Conservation (phyloP, 768 basidiomycete species). For the Lactifluus echinatus region DNA sequence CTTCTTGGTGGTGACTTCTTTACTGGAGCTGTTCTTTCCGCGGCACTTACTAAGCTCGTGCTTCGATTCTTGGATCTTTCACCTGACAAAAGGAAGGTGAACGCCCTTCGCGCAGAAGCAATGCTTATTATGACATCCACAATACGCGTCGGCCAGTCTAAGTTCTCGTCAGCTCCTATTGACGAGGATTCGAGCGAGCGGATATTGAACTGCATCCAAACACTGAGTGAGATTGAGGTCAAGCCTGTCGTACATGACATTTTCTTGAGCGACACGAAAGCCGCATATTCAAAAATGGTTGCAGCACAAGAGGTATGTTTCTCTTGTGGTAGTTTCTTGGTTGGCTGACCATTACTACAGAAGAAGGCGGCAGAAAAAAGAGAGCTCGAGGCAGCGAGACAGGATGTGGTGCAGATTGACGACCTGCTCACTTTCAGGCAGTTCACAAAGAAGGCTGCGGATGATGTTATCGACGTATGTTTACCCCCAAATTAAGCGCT, state of each 20-base stretch:
- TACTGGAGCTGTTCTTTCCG: constrained; percentile 85
- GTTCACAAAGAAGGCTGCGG: constrained; percentile 85
- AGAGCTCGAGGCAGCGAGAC: constrained; percentile 64
- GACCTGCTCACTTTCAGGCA: constrained; percentile 89
- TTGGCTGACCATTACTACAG: constrained; percentile 30
- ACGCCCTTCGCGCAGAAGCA: constrained; percentile 81
- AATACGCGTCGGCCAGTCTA: constrained; percentile 95
- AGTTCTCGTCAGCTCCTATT: constrained; percentile 88
- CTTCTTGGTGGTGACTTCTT: constrained; percentile 96
- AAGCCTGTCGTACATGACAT: constrained; percentile 53
- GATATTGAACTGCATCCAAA: constrained; percentile 92
- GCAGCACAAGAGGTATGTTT: constrained; percentile 74
- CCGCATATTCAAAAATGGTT: constrained; percentile 94
- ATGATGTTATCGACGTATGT: constrained; percentile 65
- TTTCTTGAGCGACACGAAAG: constrained; percentile 81
- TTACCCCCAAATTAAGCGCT: neutral
- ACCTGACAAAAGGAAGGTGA: constrained; percentile 45
- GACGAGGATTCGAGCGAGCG: constrained; percentile 98
- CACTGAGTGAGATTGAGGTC: constrained; percentile 69
- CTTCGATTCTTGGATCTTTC: constrained; percentile 55
- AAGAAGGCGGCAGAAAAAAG: constrained; percentile 90
- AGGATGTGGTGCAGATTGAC: constrained; percentile 78
- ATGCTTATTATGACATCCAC: constrained; percentile 98
- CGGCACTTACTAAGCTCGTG: constrained; percentile 85
- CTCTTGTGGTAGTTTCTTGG: neutral